Evolutionary conservation across 2,329 filamentous ascomycete species (phyloP).

Genomic region (Ophiostoma sp.): DNA sequence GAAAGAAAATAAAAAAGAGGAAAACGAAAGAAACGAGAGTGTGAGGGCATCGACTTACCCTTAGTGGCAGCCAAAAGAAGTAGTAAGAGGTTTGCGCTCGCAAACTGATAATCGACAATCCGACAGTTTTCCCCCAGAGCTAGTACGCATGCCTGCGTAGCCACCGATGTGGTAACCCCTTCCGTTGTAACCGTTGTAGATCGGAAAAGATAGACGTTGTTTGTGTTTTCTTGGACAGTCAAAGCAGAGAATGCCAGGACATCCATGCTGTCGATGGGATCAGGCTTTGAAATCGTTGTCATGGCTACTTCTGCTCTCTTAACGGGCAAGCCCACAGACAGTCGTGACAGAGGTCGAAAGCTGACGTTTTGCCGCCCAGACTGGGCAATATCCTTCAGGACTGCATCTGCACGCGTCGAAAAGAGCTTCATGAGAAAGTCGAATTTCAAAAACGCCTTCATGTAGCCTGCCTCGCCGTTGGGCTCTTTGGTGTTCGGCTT

Average conservation of each 20-base stretch:
- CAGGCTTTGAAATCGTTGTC: slow-evolving; percentile 34
- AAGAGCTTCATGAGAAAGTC: slow-evolving; percentile 58
- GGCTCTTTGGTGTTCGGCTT: slow-evolving; percentile 9
- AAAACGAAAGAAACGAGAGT: too few species aligned
- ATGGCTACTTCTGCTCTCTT: slow-evolving; percentile 56
- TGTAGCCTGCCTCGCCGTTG: slow-evolving; percentile 33
- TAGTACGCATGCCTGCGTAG: slow-evolving; percentile 39
- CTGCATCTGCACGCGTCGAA: slow-evolving; percentile 49
- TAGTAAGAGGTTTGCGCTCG: slow-evolving; percentile 56
- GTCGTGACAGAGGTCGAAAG: slow-evolving; percentile 52
- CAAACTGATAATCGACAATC: slow-evolving; percentile 62
- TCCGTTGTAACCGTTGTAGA: slow-evolving; percentile 49
- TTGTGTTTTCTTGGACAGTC: slow-evolving; percentile 30
- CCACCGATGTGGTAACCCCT: slow-evolving; percentile 49
- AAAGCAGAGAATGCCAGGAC: slow-evolving; percentile 36
- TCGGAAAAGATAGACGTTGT: slow-evolving; percentile 52
- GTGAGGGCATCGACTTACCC: background rate
- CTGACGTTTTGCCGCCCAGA: slow-evolving; percentile 63
- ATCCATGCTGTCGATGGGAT: slow-evolving; percentile 33
- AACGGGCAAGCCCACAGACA: slow-evolving; percentile 42
- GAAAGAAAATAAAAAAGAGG: background rate
- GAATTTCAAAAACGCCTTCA: slow-evolving; percentile 54
- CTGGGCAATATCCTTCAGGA: slow-evolving; percentile 64
- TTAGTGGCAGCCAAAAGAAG: slow-evolving; percentile 48
- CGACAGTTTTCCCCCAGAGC: slow-evolving; percentile 37